Evolutionary conservation across 208 protist species (phyloP), one percentile per base, ranked within the genome.

Genomic region (Balamuthia mandrillaris): DNA sequence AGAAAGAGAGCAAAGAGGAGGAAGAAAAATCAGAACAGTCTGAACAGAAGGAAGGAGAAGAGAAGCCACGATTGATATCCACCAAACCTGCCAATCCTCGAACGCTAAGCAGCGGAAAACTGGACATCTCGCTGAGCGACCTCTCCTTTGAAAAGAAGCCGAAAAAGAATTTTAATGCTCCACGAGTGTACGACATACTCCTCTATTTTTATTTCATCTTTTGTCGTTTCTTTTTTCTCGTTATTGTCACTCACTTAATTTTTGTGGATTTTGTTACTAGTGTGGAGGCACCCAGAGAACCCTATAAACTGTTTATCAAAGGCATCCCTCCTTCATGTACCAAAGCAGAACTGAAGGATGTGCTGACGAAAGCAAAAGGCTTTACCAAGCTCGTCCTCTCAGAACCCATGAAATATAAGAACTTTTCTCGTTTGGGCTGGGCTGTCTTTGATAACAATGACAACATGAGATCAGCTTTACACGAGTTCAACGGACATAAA

Each of bases 401-500:
- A 3, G 72, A 81, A 35, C 72, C 72, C 16, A 58, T 29, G 44
- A 58, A 60, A 31, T 81, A 47, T 61, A 27, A 81, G 5, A 60
- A 81, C 44, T 81, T 81, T 49, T 33, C 39, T 9, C 10, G 72
- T 2, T 61, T 27, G 12, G 72, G 72, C 27, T 81, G 72, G 72
- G 72, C 27, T 2, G 29, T 81, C 29, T 81, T 39, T 60, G 72
- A 81, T 3, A 81, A 33, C 72, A 14, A 27, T 16, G 72, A 81
- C 1, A 16, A 42, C 14, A 41, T 29, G 21, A 27, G 44, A 21
- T 41, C 3, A 60, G 72, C 72, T 33, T 18, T 60, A 24, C 6
- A 81, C 72, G 60, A 81, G 41, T 60, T 63, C 33, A 81, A 81
- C 47, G 72, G 72, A 27, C 60, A 81, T 33, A 9, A n/a, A 33